Percentiles rank a stretch among this genome's conserved stretches.
Conservation (phyloP, 164 flowering plant genomes). For the Vitis cinerea region DNA sequence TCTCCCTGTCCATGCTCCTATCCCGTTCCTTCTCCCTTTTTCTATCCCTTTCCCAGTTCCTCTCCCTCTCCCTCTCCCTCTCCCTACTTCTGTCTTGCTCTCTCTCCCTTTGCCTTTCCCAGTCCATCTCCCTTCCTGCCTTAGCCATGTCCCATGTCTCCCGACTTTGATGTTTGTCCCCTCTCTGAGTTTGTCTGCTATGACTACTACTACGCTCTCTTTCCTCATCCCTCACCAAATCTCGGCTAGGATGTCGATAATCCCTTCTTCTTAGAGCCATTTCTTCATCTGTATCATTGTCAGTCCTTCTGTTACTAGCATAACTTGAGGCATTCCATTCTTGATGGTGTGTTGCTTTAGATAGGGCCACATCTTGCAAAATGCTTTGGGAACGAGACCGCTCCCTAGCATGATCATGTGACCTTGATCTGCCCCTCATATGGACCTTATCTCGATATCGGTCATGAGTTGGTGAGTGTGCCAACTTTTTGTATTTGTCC, state of each 20-base stretch:
- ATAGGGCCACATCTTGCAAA: conserved; percentile 25
- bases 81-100: conserved; percentile 12
- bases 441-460: conserved; percentile 22
- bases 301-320: conserved; percentile 19
- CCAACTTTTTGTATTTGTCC: conserved; percentile 20
- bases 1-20: conserved; percentile 16
- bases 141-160: conserved; percentile 15
- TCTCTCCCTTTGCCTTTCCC: conserved; percentile 19
- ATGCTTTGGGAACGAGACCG: conserved; percentile 50
- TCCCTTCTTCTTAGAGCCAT: conserved; percentile 19
- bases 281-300: conserved; percentile 30
- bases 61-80: conserved; percentile 14
- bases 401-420: conserved; percentile 41
- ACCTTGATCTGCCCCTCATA: conserved; percentile 40
- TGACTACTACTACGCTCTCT: conserved; percentile 35
- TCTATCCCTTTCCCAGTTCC: neutral
- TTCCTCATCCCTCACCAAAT: conserved; percentile 29
- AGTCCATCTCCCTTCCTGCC: conserved; percentile 17
- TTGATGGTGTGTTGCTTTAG: conserved; percentile 10
- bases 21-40: conserved; percentile 12
- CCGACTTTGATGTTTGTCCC: conserved; percentile 28
- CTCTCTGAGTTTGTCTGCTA: conserved; percentile 24
- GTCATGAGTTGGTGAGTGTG: conserved; percentile 29
- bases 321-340: conserved; percentile 16
- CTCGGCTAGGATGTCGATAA: conserved; percentile 27